Conservation (phyloP, 441 rosid genomes). For the Brassica balearica region DNA sequence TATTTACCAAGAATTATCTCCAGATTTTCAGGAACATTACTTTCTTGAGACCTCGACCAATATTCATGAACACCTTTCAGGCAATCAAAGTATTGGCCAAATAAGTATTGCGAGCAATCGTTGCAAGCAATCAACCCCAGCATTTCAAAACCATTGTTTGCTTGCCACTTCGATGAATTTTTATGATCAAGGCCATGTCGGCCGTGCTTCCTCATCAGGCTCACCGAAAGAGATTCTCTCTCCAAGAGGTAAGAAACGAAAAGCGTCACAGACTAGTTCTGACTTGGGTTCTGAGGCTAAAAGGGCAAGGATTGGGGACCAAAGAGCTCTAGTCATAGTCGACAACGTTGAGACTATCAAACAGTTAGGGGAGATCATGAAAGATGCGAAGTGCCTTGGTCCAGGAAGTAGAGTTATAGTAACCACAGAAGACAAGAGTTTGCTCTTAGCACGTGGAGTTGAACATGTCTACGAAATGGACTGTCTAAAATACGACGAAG, state of each 20-base stretch:
- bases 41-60: background rate
- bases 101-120: too few species aligned
- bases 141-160: background rate
- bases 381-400: background rate
- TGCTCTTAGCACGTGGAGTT: conserved; percentile 1
- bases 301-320: background rate
- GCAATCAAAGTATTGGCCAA: too few species aligned
- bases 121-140: too few species aligned
- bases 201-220: background rate
- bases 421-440: conserved; percentile 32
- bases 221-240: background rate
- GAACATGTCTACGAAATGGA: conserved; percentile 9
- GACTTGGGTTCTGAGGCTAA: background rate
- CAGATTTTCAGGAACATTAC: background rate
- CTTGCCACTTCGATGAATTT: background rate
- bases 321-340: conserved; percentile 13
- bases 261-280: background rate
- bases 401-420: conserved; percentile 27
- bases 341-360: background rate
- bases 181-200: background rate
- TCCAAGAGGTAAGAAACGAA: conserved; percentile 9
- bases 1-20: background rate
- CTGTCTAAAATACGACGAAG: conserved; percentile 8
- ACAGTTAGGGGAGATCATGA: conserved; percentile 28
- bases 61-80: too few species aligned